Conservation (phyloP, 371 early-diverging fungal species). For the Mucor ambiguus region DNA sequence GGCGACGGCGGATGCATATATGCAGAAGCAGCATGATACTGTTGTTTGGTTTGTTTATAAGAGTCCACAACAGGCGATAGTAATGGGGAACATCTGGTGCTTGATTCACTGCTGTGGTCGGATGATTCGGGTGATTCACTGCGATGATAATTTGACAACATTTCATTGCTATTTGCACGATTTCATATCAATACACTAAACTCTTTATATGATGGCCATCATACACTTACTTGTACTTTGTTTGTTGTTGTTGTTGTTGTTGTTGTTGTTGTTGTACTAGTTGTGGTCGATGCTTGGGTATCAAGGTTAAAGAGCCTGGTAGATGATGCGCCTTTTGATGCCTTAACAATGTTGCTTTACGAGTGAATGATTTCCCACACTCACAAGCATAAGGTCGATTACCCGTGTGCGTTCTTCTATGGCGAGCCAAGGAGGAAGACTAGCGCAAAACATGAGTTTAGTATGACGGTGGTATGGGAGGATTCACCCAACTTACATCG, state of each 20-base stretch:
- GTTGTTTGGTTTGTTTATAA: background rate
- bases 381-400: constrained; percentile 46
- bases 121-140: constrained; percentile 19
- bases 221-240: background rate
- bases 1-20: constrained; percentile 12
- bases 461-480: too few species aligned
- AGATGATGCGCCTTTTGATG: constrained; percentile 49
- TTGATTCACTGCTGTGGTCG: constrained; percentile 11
- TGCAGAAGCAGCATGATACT: constrained; percentile 1
- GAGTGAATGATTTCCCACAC: constrained; percentile 65
- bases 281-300: background rate
- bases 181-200: background rate
- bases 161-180: background rate
- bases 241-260: constrained; percentile 6
- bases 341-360: constrained; percentile 68
- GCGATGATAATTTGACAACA: constrained; percentile 8
- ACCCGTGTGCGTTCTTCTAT: constrained; percentile 52
- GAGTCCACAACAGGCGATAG: constrained; percentile 6
- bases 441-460: constrained; percentile 1
- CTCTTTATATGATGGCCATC: background rate
- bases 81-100: constrained; percentile 1
- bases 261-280: background rate
- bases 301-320: constrained; percentile 1
- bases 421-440: constrained; percentile 52
- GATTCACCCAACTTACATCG: constrained; percentile 29